Evolutionary conservation across 108 stramenopile species (phyloP).

Genomic region (Pseudonitzschia delicatissima): DNA sequence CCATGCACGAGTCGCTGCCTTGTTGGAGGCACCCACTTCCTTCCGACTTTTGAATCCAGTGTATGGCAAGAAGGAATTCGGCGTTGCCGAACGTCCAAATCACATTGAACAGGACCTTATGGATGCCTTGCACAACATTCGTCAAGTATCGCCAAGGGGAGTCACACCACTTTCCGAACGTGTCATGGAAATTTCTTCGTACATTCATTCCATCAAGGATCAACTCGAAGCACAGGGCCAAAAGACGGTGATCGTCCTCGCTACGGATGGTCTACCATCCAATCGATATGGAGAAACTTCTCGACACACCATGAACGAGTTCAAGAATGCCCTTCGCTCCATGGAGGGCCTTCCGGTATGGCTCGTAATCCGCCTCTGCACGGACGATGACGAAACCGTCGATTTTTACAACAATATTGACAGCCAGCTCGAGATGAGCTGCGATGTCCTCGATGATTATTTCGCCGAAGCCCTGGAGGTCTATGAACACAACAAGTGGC

Average conservation of each 20-base stretch:
- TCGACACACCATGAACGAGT: constrained; percentile 24
- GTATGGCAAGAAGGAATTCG: background rate
- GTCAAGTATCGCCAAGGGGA: background rate
- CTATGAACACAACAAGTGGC: constrained; percentile 57
- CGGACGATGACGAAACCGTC: constrained; percentile 61
- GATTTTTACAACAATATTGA: constrained; percentile 75
- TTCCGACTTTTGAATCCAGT: constrained; percentile 56
- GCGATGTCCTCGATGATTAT: constrained; percentile 80
- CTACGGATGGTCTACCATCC: constrained; percentile 1
- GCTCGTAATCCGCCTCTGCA: constrained; percentile 77
- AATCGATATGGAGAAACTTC: background rate
- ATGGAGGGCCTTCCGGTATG: constrained; percentile 69
- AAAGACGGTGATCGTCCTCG: constrained; percentile 4
- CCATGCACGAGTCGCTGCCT: constrained; percentile 44
- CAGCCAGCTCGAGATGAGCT: constrained; percentile 40
- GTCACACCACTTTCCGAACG: background rate
- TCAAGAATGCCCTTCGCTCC: constrained; percentile 37
- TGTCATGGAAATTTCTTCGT: background rate
- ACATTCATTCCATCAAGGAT: background rate
- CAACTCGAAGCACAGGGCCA: background rate
- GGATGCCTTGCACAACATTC: background rate
- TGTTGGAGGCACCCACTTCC: constrained; percentile 39
- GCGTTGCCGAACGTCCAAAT: background rate
- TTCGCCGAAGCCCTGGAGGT: constrained; percentile 73
- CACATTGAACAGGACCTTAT: background rate